A percentile compares a stretch with the other conserved stretches of the same genome.
Evolutionary conservation across 495 filamentous ascomycete species (phyloP).

Genomic region (Neurospora sp.): DNA sequence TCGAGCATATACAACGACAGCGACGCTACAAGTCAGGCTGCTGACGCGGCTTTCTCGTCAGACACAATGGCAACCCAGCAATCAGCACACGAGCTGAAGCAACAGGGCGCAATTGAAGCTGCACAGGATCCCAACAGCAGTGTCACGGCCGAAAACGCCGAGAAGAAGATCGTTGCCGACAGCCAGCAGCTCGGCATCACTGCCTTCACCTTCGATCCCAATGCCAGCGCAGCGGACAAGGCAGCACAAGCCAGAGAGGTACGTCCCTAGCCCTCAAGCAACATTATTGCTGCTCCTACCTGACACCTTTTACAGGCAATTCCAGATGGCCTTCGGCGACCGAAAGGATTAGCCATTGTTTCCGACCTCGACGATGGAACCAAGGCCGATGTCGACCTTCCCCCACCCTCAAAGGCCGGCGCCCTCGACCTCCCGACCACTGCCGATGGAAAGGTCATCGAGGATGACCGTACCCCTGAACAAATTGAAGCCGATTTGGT

Average conservation of each 20-base stretch:
- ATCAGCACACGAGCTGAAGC: conserved; percentile 54
- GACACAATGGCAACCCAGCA: conserved; percentile 30
- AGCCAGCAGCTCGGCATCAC: conserved; percentile 63
- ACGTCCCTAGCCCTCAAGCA: conserved; percentile 28
- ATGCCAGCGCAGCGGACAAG: conserved; percentile 79
- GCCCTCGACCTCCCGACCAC: conserved; percentile 37
- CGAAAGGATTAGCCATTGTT: conserved; percentile 55
- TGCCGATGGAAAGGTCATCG: conserved; percentile 34
- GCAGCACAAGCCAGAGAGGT: conserved; percentile 68
- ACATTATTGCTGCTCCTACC: not conserved
- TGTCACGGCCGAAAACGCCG: conserved; percentile 58
- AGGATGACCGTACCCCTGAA: conserved; percentile 38
- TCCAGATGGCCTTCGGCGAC: conserved; percentile 52
- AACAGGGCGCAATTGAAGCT: conserved; percentile 66
- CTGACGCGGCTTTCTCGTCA: conserved; percentile 6
- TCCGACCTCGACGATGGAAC: conserved; percentile 66
- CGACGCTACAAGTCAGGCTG: conserved; percentile 2
- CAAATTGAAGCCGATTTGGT: conserved; percentile 51
- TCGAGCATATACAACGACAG: not conserved
- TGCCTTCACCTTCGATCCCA: conserved; percentile 77
- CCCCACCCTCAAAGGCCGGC: conserved; percentile 59
- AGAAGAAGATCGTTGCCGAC: conserved; percentile 62
- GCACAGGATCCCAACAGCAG: conserved; percentile 55
- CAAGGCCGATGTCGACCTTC: conserved; percentile 67
- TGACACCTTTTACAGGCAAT: conserved; percentile 26